These are phyloP conservation scores for Boletus rubescentipes DNA, from an alignment of 768 basidiomycete species.

Conservation along the genomic window DNA sequence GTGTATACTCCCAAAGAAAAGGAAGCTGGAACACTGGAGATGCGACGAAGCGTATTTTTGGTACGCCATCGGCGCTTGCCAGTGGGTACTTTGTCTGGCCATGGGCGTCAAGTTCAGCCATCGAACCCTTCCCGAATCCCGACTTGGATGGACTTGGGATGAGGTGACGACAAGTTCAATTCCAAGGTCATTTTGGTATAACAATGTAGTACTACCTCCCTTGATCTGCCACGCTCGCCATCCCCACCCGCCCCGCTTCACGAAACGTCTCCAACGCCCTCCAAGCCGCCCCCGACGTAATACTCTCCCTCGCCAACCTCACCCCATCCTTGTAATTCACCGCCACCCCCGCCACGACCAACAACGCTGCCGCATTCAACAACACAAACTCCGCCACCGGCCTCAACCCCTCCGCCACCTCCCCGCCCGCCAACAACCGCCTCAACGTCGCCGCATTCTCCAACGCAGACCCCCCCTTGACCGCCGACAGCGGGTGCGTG, in stretches of 20 bases:
- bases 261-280: conserved; percentile 53
- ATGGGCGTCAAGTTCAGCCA: no score
- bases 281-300: conserved; percentile 62
- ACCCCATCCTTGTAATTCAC: conserved; percentile 70
- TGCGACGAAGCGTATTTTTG: no score
- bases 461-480: conserved; percentile 68
- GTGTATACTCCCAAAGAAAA: no score
- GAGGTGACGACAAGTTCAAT: no score
- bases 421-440: conserved; percentile 57
- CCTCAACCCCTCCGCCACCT: conserved; percentile 47
- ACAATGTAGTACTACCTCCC: neutral
- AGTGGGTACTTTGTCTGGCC: no score
- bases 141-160: no score
- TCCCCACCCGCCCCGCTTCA: conserved; percentile 33
- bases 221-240: neutral
- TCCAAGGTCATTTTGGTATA: neutral
- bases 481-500: conserved; percentile 64
- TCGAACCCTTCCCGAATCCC: no score
- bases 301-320: conserved; percentile 58
- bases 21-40: no score
- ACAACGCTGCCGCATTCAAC: conserved; percentile 84
- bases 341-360: conserved; percentile 82
- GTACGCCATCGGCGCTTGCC: no score
- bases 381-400: conserved; percentile 85
- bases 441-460: conserved; percentile 82